A percentile compares a stretch with the other conserved stretches of the same genome.
Evolutionary conservation across 768 basidiomycete genomes (phyloP).

Genomic region (Tephrocybe sp.): DNA sequence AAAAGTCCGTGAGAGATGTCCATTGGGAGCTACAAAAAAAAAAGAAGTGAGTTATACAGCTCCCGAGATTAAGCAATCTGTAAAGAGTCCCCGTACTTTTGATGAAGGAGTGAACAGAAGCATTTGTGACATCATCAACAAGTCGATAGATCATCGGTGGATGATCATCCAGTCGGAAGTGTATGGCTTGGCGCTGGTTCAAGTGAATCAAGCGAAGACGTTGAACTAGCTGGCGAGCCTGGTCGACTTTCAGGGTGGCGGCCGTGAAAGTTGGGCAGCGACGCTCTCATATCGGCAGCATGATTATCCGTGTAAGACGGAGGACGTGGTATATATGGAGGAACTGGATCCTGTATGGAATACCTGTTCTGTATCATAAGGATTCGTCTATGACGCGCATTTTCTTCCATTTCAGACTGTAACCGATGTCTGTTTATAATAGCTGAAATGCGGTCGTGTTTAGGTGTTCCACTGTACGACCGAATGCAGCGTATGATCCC

Average conservation of each 20-base stretch:
- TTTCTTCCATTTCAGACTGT: constrained; percentile 48
- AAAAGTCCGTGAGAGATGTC: too few relatives aligned
- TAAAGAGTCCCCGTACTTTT: neutral
- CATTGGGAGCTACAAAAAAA: too few relatives aligned
- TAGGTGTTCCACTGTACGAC: constrained; percentile 42
- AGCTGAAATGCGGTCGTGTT: constrained; percentile 40
- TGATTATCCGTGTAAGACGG: constrained; percentile 35
- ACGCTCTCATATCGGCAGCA: neutral
- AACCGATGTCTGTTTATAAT: constrained; percentile 43
- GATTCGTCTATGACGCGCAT: constrained; percentile 37
- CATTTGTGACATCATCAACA: neutral
- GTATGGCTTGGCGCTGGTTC: constrained; percentile 2
- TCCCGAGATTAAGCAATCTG: neutral
- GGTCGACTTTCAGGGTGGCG: constrained; percentile 14
- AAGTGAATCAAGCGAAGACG: neutral
- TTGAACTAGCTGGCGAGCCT: constrained; percentile 6
- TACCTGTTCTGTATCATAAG: constrained; percentile 15
- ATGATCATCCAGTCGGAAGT: constrained; percentile 2
- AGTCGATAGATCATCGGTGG: neutral
- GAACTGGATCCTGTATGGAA: constrained; percentile 41
- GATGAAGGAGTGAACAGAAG: neutral
- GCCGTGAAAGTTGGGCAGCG: constrained; percentile 13
- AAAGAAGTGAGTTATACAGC: too few relatives aligned
- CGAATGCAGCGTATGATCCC: constrained; percentile 38
- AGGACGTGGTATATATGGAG: constrained; percentile 51